Base-by-base conservation (phyloP, 371 early-diverging fungal genomes). In the Vairimorpha ceranae region DNA sequence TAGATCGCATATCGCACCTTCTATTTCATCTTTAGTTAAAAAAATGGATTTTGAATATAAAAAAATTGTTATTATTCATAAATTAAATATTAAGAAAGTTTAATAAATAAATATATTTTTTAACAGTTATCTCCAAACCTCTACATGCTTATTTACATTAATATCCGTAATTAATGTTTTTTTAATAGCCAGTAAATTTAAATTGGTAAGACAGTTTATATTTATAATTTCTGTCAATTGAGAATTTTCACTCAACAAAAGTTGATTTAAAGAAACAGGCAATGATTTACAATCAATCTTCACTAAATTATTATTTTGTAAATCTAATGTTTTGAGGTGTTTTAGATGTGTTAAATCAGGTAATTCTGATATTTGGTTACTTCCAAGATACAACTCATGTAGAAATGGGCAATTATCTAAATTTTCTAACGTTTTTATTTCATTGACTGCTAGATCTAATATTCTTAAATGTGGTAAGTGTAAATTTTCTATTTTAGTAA, bases 361-460 rank as follows among this genome's bases (percentile, higher is more conserved):
- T 15, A 82, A 56, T 0, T 60, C 33, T 58, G 51, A 48, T 23
- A 82, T 76, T 32, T 65, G 15, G 45, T 82, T 82, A 27, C 51
- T 43, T 15, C 74, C 76, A 2, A 82, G 46, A 66, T 79, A 82
- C 15, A 79, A 41, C 54, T 82, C 82, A 25, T 66, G 45, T 14
- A 82, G 38, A 0, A 15, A 27, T 6, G 10, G 17, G 14, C 63
- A 59, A 4, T 23, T 41, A 3, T 68, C 60, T 15, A 75, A 65
- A 51, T 70, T 73, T 51, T 72, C 74, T 23, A 82, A 72, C 41
- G 25, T 41, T 27, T 36, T 15, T 7, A 82, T 70, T 25, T 67
- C 60, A 43, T 82, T 82, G 12, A n/a, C 64, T 12, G 79, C 82
- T 32, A 82, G 21, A 69, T 82, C 82, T 12, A 79, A 54, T 38